phyloP scores from a whole-genome alignment of 2,329 filamentous ascomycete species.

The Scedosporium dehoogii region DNA sequence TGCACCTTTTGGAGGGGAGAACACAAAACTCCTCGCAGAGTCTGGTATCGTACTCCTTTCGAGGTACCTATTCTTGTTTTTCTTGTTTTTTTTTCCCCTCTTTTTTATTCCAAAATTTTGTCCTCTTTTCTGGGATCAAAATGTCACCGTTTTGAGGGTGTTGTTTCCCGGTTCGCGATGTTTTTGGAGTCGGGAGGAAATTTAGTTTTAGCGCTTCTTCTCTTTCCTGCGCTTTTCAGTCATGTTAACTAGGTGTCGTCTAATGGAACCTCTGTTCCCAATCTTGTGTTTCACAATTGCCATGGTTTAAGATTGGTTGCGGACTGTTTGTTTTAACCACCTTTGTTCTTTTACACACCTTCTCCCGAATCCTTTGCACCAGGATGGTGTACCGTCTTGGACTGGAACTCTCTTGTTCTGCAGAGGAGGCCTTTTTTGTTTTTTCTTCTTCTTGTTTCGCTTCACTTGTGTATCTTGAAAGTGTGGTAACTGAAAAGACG shows the following conservation, averaged over 20 bases:
- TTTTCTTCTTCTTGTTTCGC: not conserved
- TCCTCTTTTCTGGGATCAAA: too few species aligned
- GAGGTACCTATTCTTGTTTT: not conserved
- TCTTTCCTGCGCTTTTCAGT: not conserved
- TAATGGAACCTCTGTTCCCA: not conserved
- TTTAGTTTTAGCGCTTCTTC: not conserved
- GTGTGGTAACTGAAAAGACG: not conserved
- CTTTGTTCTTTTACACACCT: too few species aligned
- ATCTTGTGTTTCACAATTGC: not conserved
- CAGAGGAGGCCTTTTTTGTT: not conserved
- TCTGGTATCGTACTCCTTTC: not conserved
- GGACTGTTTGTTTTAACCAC: too few species aligned
- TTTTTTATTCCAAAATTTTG: not conserved
- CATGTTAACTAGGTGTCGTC: constrained; percentile 1
- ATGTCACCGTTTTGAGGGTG: not conserved
- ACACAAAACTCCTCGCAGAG: too few species aligned
- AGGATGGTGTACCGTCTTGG: too few species aligned
- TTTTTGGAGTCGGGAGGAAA: constrained; percentile 1
- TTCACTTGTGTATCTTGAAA: not conserved
- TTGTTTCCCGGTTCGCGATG: not conserved
- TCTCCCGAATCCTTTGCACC: too few species aligned
- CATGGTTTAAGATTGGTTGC: not conserved
- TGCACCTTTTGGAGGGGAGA: not conserved
- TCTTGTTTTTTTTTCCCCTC: not conserved
- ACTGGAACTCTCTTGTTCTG: not conserved